Conservation (phyloP, 805 yeast genomes). For the Monosporozyma siamensis region DNA sequence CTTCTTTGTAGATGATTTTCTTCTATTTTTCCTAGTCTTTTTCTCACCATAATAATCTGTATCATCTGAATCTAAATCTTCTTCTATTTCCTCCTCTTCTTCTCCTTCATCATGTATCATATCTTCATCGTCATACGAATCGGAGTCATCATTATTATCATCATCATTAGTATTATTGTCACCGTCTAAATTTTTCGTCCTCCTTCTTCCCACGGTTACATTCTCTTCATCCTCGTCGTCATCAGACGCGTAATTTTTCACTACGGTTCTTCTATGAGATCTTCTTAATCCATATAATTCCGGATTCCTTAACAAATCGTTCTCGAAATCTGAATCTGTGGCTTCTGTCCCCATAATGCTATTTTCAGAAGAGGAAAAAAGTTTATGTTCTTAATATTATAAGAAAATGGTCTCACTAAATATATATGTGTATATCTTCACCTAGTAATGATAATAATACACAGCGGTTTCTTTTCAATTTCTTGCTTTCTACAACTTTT, state of each 20-base stretch:
- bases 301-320: conserved; percentile 42
- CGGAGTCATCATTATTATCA: conserved; percentile 22
- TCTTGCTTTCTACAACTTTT: too few relatives aligned
- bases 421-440: too few relatives aligned
- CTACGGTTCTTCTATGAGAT: conserved; percentile 41
- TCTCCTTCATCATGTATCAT: conserved; percentile 24
- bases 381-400: neutral
- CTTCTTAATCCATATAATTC: conserved; percentile 79
- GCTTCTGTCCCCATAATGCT: neutral
- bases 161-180: conserved; percentile 20
- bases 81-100: conserved; percentile 22
- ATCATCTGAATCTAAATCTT: conserved; percentile 15
- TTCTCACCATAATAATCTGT: conserved; percentile 15
- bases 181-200: conserved; percentile 16
- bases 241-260: conserved; percentile 35
- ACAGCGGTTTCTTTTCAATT: too few relatives aligned
- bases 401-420: too few relatives aligned
- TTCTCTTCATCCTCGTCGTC: conserved; percentile 27
- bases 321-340: conserved; percentile 23
- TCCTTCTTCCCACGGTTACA: conserved; percentile 3
- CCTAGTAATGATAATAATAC: too few relatives aligned
- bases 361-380: neutral
- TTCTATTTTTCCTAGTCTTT: conserved; percentile 10
- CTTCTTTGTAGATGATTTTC: conserved; percentile 6
- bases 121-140: conserved; percentile 24